phyloP scores from a whole-genome alignment of 768 basidiomycete species.

The Rhodotorula diobovata region DNA sequence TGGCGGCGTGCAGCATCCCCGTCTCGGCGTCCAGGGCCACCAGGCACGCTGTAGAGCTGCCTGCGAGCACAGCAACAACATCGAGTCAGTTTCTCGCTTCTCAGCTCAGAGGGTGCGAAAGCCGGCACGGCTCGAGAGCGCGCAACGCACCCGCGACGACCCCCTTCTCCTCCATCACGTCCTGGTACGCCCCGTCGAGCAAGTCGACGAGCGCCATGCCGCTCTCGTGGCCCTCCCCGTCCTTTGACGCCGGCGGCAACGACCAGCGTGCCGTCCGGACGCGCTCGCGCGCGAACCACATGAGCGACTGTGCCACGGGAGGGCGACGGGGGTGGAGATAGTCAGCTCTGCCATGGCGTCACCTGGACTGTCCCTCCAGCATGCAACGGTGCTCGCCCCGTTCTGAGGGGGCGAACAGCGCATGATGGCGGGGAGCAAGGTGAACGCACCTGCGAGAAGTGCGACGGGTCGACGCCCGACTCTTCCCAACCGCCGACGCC shows the following conservation, averaged over 20 bases:
- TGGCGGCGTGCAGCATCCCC: slow-evolving; percentile 28
- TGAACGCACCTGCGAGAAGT: slow-evolving; percentile 59
- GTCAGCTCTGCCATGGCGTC: no score
- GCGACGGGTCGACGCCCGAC: slow-evolving; percentile 74
- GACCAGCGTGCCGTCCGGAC: slow-evolving; percentile 4
- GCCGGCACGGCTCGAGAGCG: neutral
- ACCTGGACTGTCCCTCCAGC: no score
- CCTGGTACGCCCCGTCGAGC: slow-evolving; percentile 19
- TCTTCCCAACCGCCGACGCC: slow-evolving; percentile 90
- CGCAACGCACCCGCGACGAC: slow-evolving; percentile 28
- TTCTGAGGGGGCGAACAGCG: no score
- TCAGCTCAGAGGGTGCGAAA: no score
- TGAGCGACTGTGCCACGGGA: slow-evolving; percentile 64
- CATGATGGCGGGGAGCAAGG: no score
- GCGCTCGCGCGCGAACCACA: slow-evolving; percentile 49
- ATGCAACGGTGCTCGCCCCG: no score
- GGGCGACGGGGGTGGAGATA: no score
- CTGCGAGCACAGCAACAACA: neutral
- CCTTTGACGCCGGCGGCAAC: neutral
- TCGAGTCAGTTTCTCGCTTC: neutral
- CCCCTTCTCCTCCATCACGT: slow-evolving; percentile 18
- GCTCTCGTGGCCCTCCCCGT: neutral
- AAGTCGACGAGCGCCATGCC: neutral
- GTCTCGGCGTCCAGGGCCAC: slow-evolving; percentile 21
- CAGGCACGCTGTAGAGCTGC: slow-evolving; percentile 32